phyloP scores from a whole-genome alignment of 2,329 filamentous ascomycete species.

The Fusarium sp. region DNA sequence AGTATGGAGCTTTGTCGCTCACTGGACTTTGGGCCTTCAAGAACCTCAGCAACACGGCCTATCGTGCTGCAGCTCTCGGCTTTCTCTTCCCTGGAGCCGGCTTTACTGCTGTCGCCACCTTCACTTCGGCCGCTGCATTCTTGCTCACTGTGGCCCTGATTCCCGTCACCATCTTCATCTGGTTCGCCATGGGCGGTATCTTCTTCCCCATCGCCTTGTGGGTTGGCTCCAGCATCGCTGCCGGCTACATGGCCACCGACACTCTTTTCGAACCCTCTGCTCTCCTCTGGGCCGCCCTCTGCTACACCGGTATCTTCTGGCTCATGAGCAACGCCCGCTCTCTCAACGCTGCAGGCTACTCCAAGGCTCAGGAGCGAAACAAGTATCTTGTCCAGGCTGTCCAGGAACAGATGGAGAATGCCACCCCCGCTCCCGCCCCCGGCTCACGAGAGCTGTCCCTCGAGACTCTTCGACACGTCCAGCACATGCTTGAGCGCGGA shows the following conservation, averaged over 20 bases:
- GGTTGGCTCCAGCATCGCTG: conserved; percentile 5
- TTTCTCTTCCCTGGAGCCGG: conserved; percentile 24
- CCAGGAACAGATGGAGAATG: conserved; percentile 12
- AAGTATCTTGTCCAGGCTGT: conserved; percentile 21
- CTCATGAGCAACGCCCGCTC: conserved; percentile 20
- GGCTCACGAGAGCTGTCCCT: conserved; percentile 9
- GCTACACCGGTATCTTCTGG: conserved; percentile 21
- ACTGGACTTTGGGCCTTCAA: conserved; percentile 13
- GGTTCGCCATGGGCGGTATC: conserved; percentile 26
- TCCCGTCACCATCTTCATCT: conserved; percentile 19
- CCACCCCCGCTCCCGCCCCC: conserved; percentile 1
- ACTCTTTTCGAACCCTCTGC: conserved; percentile 3
- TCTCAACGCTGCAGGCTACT: conserved; percentile 18
- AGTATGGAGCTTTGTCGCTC: conserved; percentile 4
- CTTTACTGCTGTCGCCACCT: conserved; percentile 17
- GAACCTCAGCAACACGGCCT: conserved; percentile 2
- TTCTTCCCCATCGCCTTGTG: conserved; percentile 22
- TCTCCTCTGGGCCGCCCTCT: conserved; percentile 10
- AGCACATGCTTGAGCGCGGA: conserved; percentile 34
- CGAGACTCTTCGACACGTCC: conserved; percentile 17
- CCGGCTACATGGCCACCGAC: conserved; percentile 12
- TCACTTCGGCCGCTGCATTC: not conserved
- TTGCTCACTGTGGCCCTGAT: conserved; percentile 7
- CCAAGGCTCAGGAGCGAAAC: conserved; percentile 23
- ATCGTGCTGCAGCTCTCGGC: conserved; percentile 16